phyloP scores from a whole-genome alignment of 2,329 filamentous ascomycete species.

The Colletotrichum destructivum region DNA sequence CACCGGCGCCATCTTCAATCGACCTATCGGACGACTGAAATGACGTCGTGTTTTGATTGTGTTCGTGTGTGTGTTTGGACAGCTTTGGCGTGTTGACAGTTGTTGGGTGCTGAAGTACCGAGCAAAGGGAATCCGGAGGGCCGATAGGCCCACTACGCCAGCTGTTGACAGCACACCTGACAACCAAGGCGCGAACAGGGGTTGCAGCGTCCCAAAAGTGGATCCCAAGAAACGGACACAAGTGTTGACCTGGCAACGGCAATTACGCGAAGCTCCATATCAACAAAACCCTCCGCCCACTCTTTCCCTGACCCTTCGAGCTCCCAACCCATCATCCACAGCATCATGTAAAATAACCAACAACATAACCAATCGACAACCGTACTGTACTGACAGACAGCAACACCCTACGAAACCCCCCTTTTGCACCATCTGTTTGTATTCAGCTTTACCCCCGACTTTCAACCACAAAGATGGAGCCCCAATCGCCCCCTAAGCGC shows the following conservation, averaged over 20 bases:
- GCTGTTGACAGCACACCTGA: constrained; percentile 21
- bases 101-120: background rate
- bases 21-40: background rate
- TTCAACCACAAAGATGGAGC: constrained; percentile 59
- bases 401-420: background rate
- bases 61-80: constrained; percentile 2
- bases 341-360: constrained; percentile 34
- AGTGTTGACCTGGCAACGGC: constrained; percentile 37
- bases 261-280: constrained; percentile 43
- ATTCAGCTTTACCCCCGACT: background rate
- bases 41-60: constrained; percentile 25
- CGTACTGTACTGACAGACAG: constrained; percentile 36
- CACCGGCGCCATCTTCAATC: background rate
- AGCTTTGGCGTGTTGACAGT: background rate
- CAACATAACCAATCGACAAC: constrained; percentile 13
- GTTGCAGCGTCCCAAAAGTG: constrained; percentile 37
- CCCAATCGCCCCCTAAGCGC: constrained; percentile 70
- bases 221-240: background rate
- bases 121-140: background rate
- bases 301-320: constrained; percentile 27
- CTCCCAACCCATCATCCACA: constrained; percentile 27
- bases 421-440: constrained; percentile 28
- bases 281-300: constrained; percentile 41
- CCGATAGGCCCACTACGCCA: background rate
- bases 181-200: constrained; percentile 21